These are phyloP conservation scores for Scalesia atractyloides DNA, from an alignment of 129 eudicot genomes.

Conservation along the genomic window DNA sequence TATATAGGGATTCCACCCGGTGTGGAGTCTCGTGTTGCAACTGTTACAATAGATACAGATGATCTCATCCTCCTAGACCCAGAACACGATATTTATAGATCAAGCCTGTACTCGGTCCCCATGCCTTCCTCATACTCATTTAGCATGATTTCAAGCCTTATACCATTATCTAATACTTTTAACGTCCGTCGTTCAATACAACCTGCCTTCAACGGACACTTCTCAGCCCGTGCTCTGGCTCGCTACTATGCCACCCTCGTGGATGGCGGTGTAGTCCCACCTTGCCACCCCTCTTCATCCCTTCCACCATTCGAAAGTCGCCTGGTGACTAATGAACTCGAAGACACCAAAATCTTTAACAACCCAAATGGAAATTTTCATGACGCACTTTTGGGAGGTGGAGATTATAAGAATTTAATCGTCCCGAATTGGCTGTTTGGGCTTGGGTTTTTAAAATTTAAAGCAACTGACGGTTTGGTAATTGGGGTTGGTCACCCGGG, in stretches of 20 bases:
- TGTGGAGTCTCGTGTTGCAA: conserved; percentile 83
- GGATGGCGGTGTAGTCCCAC: conserved; percentile 44
- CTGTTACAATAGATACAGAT: conserved; percentile 63
- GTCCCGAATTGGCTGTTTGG: conserved; percentile 64
- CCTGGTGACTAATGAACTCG: neutral
- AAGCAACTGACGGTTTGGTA: conserved; percentile 53
- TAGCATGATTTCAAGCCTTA: conserved; percentile 49
- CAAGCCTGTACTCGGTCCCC: conserved; percentile 23
- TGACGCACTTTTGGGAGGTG: conserved; percentile 80
- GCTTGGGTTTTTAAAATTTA: conserved; percentile 66
- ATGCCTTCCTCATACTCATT: conserved; percentile 71
- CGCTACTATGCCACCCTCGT: conserved; percentile 88
- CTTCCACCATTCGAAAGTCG: no score
- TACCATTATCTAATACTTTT: conserved; percentile 68
- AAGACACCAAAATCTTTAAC: conserved; percentile 39
- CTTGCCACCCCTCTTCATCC: no score
- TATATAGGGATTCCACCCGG: conserved; percentile 96
- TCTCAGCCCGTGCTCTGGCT: conserved; percentile 94
- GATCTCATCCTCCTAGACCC: conserved; percentile 49
- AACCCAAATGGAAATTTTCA: conserved; percentile 50
- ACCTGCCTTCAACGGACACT: conserved; percentile 86
- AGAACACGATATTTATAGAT: conserved; percentile 26
- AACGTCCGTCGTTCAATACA: conserved; percentile 70
- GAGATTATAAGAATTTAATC: conserved; percentile 61
- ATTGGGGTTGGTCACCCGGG: conserved; percentile 93